A percentile compares a stretch with the other conserved stretches of the same genome.
Evolutionary conservation across 768 basidiomycete species (phyloP).

Genomic region (Agaricus bisporus): DNA sequence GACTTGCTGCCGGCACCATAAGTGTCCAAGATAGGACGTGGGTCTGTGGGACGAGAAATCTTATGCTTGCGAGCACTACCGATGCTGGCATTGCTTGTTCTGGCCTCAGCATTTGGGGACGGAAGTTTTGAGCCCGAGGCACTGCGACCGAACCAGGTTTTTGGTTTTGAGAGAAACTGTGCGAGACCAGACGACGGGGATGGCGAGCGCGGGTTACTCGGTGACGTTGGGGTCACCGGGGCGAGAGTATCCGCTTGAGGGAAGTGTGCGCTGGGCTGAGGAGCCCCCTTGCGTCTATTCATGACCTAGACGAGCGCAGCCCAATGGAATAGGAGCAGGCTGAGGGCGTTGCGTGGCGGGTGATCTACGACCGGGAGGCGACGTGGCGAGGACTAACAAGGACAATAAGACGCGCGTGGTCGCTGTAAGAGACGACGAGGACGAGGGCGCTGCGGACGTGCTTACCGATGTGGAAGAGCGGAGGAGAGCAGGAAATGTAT

Average conservation of each 20-base stretch:
- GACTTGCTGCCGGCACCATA: conserved; percentile 26
- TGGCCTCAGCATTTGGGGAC: conserved; percentile 35
- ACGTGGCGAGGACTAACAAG: too few relatives aligned
- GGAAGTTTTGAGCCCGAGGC: conserved; percentile 45
- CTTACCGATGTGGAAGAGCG: background rate
- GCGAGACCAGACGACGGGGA: conserved; percentile 65
- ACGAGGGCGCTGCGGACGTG: conserved; percentile 9
- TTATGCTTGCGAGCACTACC: conserved; percentile 53
- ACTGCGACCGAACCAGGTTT: conserved; percentile 68
- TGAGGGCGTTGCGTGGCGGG: too few relatives aligned
- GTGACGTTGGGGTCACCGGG: conserved; percentile 24
- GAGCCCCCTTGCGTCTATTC: conserved; percentile 30
- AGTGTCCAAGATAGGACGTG: conserved; percentile 64
- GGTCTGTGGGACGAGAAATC: conserved; percentile 82
- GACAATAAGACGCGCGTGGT: background rate
- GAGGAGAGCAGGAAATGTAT: conserved; percentile 25
- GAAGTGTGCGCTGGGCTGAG: conserved; percentile 16
- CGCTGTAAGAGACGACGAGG: conserved; percentile 19
- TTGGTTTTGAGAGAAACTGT: conserved; percentile 58
- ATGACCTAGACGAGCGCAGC: background rate
- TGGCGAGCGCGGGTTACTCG: conserved; percentile 43
- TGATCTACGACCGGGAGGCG: too few relatives aligned
- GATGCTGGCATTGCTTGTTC: conserved; percentile 34
- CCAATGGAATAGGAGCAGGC: background rate
- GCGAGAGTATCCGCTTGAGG: conserved; percentile 16